Conservation (phyloP, 805 yeast species). For the Candida succiphila region DNA sequence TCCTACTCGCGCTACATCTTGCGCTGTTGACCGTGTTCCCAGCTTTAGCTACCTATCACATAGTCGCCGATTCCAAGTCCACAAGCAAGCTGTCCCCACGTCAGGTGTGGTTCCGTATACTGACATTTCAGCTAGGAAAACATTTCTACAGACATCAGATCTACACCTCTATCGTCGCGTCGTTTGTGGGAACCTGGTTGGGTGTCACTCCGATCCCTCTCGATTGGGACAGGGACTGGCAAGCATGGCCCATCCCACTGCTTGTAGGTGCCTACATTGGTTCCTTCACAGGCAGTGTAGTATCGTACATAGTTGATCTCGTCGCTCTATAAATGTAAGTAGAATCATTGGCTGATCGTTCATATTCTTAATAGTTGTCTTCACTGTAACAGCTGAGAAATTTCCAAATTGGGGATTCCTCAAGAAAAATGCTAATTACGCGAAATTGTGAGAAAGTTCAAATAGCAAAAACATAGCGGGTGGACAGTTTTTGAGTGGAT, state of each 20-base stretch:
- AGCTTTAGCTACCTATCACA: slow-evolving; percentile 41
- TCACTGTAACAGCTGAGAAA: too few species aligned
- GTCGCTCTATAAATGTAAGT: background rate
- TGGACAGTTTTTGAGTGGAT: too few species aligned
- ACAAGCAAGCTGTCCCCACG: slow-evolving; percentile 11
- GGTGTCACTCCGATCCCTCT: slow-evolving; percentile 92
- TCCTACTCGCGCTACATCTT: slow-evolving; percentile 50
- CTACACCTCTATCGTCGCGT: slow-evolving; percentile 31
- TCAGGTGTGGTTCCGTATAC: slow-evolving; percentile 13
- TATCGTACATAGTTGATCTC: slow-evolving; percentile 7
- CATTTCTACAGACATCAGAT: slow-evolving; percentile 19
- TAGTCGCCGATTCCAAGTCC: slow-evolving; percentile 22
- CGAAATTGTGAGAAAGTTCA: too few species aligned
- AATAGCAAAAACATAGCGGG: too few species aligned
- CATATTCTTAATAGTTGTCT: too few species aligned
- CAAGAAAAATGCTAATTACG: too few species aligned
- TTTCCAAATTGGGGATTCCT: too few species aligned
- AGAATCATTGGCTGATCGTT: too few species aligned
- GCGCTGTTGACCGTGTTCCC: slow-evolving; percentile 55
- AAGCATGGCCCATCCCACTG: slow-evolving; percentile 87
- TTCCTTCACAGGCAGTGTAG: slow-evolving; percentile 42
- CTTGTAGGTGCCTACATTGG: slow-evolving; percentile 73
- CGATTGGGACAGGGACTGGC: slow-evolving; percentile 99
- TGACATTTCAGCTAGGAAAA: slow-evolving; percentile 19
- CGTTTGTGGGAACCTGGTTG: slow-evolving; percentile 70